Conservation (phyloP, 257 asterid species). For the Rhazya stricta region DNA sequence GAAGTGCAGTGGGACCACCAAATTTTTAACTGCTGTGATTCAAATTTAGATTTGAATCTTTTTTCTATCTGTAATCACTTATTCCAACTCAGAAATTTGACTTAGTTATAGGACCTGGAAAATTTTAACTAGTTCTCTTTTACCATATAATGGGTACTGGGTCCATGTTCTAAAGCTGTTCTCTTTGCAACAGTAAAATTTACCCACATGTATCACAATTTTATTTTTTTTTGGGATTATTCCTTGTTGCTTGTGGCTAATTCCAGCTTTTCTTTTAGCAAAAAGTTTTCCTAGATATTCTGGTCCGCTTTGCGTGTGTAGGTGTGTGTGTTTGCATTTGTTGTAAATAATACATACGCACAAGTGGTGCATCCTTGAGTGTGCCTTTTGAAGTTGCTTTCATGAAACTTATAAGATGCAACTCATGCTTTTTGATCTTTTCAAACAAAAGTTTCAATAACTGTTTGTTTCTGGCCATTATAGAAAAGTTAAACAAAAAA, state of each 20-base stretch:
- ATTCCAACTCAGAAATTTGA: background rate
- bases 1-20: background rate
- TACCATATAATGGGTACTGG: background rate
- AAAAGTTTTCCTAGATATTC: background rate
- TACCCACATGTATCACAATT: background rate
- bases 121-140: background rate
- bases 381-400: background rate
- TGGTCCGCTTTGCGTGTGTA: background rate
- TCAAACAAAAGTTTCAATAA: background rate
- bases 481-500: background rate
- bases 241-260: background rate
- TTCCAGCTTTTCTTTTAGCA: background rate
- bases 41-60: background rate
- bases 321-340: background rate
- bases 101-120: background rate
- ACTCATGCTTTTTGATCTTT: background rate
- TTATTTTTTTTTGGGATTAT: background rate
- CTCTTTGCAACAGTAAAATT: background rate
- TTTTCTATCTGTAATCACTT: background rate
- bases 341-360: background rate
- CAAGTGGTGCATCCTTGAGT: background rate
- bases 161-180: background rate
- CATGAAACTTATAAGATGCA: background rate
- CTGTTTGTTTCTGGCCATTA: background rate
- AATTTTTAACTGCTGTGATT: background rate